Base-by-base conservation (phyloP, 2,329 filamentous ascomycete genomes). In the Ceratocystis albifundus region DNA sequence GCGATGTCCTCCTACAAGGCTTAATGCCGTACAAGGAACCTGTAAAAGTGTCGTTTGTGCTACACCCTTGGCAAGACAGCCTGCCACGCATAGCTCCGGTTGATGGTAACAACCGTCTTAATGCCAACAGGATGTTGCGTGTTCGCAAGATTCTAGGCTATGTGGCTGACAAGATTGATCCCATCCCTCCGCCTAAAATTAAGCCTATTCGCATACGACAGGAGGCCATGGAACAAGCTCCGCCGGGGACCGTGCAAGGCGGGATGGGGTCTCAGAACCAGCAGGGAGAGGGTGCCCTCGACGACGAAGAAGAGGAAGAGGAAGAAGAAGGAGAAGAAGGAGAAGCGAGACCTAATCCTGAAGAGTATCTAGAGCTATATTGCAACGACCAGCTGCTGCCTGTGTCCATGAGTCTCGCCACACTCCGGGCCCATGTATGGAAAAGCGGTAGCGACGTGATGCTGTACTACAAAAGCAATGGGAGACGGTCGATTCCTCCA, bases 91-190 rank as follows among this genome's bases (percentile, higher is more conserved):
- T 96, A 62, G 84, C 88, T 41, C 83, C 85, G 28, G 76, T 84
- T 3, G 91, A 96, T 72, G 88, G 87, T 64, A 96, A 93, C 74
- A 93, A 92, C 70, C 87, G 94, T 28, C 81, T 99, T 64, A 99
- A 97, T 74, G 94, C 94, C 10, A 99, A 97, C 73, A 85, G 93
- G 66, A 97, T 99, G 94, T 80, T 99, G 63, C 84, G 94, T 61
- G 90, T 95, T 2, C 93, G 90, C 77, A 99, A 99, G 79, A 94
- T 99, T 25, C 77, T 97, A 67, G 85, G 86, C 0, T 99, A 99
- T 72, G 85, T 99, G 20, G 90, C 91, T 0, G 94, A 99, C 75
- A 84, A 92, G 65, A 93, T 99, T 67, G 93, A 97, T 71, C 81
- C 84, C 6, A 80, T 81, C n/a, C 78, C 82, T 12, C 48, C 44